Base-by-base conservation (phyloP, 1,284 basidiomycete genomes). In the Cryptococcus wingfieldii region DNA sequence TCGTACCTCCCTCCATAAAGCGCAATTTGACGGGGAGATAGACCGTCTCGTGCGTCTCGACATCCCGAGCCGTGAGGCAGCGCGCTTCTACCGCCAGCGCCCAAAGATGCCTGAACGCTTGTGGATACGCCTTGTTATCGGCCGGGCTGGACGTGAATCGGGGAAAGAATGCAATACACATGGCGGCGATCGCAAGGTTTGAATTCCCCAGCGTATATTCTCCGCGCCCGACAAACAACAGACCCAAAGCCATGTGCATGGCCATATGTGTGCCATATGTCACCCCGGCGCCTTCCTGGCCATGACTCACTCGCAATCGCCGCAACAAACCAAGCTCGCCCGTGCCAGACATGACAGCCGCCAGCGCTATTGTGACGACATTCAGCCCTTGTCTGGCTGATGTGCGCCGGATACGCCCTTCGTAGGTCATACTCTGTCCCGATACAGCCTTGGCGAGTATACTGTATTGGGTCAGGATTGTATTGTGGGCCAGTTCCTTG, bases 91-190 rank as follows among this genome's bases (percentile, higher is more conserved):
- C 87, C 1, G 96, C 96, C 38, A 98, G 80, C 2, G 89, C 89
- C 96, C 96, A 98, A 28, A 99, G 78, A 75, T 98, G 95, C 4
- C 96, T 84, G 60, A 94, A 84, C 0, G 93, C 91, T 73, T 98
- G 96, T 4, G 97, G 81, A 69, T 92, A 95, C 41, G 87, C 86
- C 58, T 88, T 87, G 77, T 96, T 96, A 68, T 98, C 94, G 8
- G 84, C 84, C 1, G 90, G 87, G 9, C 82, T 75, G 12, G 84
- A 81, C 14, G 90, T 84, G 69, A 90, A 90, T 12, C 89, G 84
- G 3, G 95, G 94, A 75, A 91, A 98, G 79, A 96, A 92, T 0
- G 96, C 85, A 14, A 89, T 83, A 56, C 93, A 79, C 81, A 99
- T 85, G 56, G 86, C 86, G 0, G 94, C 95, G 54, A 98, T 87